phyloP scores from a whole-genome alignment of 1,284 basidiomycete genomes.

The Paramarasmius palmivorus region DNA sequence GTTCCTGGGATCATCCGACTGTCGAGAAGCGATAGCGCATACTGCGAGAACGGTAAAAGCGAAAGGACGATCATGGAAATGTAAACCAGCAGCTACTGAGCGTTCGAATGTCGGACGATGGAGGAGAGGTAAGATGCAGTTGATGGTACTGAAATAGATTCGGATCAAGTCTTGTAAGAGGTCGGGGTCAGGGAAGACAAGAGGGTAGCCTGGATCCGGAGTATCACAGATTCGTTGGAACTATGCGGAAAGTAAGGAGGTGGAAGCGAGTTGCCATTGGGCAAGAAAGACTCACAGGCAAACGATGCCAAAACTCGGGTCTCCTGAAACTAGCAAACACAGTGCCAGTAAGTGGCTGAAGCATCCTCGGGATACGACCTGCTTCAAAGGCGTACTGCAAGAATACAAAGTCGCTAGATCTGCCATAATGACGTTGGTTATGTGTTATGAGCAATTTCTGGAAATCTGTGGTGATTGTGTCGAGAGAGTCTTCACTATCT shows the following conservation, averaged over 20 bases:
- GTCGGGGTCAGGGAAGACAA: conserved; percentile 33
- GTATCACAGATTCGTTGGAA: conserved; percentile 1
- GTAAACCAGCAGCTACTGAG: conserved; percentile 35
- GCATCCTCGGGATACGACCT: neutral
- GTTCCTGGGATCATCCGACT: conserved; percentile 47
- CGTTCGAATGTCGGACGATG: conserved; percentile 46
- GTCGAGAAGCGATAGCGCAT: conserved; percentile 48
- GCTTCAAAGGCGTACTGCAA: conserved; percentile 13
- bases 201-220: conserved; percentile 4
- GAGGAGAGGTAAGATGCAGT: conserved; percentile 41
- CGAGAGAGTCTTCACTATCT: neutral
- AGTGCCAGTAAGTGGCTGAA: neutral
- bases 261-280: neutral
- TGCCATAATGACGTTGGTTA: conserved; percentile 12
- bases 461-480: neutral
- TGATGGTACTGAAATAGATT: conserved; percentile 43
- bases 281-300: conserved; percentile 8
- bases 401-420: conserved; percentile 10
- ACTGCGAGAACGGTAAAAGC: conserved; percentile 45
- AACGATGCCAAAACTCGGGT: conserved; percentile 8
- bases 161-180: conserved; percentile 42
- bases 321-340: neutral
- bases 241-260: neutral
- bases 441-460: neutral
- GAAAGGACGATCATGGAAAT: conserved; percentile 40